These are phyloP conservation scores for Starmerella gropengiesseri DNA, from an alignment of 805 yeast genomes.

Conservation along the genomic window DNA sequence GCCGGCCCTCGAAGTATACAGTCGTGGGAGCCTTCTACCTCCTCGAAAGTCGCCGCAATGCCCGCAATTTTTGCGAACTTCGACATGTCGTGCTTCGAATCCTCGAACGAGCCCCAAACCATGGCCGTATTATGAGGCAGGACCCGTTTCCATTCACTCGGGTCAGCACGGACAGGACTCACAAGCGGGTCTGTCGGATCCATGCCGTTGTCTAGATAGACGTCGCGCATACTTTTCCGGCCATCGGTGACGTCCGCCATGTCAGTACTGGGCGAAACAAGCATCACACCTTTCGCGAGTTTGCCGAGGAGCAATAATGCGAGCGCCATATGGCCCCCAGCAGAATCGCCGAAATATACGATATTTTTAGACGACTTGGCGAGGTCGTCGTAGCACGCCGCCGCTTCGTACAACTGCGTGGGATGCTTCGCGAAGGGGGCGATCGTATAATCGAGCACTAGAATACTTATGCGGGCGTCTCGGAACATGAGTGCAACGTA, in stretches of 20 bases:
- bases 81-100: conserved; percentile 10
- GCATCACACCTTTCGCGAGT: conserved; percentile 8
- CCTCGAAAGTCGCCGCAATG: conserved; percentile 16
- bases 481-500: conserved; percentile 8
- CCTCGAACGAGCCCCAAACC: conserved; percentile 22
- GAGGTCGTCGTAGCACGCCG: conserved; percentile 20
- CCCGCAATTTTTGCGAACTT: conserved; percentile 12
- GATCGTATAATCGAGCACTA: conserved; percentile 27
- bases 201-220: conserved; percentile 5
- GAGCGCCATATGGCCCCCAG: conserved; percentile 27
- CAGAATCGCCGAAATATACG: conserved; percentile 28
- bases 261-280: conserved; percentile 20
- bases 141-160: conserved; percentile 11
- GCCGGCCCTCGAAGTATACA: conserved; percentile 18
- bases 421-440: conserved; percentile 24
- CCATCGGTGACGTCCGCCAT: conserved; percentile 4
- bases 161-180: conserved; percentile 13
- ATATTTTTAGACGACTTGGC: conserved; percentile 17
- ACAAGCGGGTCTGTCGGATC: conserved; percentile 12
- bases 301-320: conserved; percentile 11
- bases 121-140: conserved; percentile 16
- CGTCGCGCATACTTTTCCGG: conserved; percentile 12
- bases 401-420: conserved; percentile 24
- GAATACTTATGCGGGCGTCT: conserved; percentile 20
- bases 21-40: conserved; percentile 21